These are phyloP conservation scores for Mortierella sp. DNA, from an alignment of 371 early-diverging fungal species.

Conservation along the genomic window DNA sequence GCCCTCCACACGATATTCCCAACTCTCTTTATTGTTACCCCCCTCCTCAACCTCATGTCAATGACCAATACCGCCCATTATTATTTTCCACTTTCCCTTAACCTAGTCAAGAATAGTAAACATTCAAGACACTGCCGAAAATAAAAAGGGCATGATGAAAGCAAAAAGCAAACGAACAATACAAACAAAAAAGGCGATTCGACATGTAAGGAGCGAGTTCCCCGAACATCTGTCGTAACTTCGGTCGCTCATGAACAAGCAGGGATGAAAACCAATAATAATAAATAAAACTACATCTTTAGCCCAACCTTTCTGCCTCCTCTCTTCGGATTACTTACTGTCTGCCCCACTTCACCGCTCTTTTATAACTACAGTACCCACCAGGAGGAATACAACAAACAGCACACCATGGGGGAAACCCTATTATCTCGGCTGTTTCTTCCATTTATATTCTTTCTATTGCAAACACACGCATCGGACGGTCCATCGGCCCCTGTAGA, in stretches of 20 bases:
- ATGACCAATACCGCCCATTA: not conserved
- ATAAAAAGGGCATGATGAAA: not conserved
- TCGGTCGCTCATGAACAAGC: not conserved
- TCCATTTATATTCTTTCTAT: not conserved
- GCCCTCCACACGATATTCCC: not conserved
- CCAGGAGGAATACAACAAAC: not conserved
- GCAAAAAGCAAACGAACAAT: not conserved
- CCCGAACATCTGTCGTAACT: not conserved
- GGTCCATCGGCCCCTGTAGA: not conserved
- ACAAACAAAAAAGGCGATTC: not conserved
- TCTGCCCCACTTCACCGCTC: not conserved
- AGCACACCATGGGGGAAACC: constrained; percentile 1
- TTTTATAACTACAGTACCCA: constrained; percentile 14
- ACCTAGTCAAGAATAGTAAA: not conserved
- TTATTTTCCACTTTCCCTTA: no score
- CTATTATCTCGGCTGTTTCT: not conserved
- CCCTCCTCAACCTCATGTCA: not conserved
- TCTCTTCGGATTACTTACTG: not conserved
- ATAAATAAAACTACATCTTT: not conserved
- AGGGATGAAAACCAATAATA: not conserved
- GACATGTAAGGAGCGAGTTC: not conserved
- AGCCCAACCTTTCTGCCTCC: not conserved
- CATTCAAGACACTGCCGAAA: not conserved
- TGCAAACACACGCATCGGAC: not conserved
- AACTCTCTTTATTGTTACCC: not conserved